Percentiles rank a stretch among this genome's conserved stretches.
phyloP scores from a whole-genome alignment of 495 filamentous ascomycete genomes.

The Penicillium cataractarum region DNA sequence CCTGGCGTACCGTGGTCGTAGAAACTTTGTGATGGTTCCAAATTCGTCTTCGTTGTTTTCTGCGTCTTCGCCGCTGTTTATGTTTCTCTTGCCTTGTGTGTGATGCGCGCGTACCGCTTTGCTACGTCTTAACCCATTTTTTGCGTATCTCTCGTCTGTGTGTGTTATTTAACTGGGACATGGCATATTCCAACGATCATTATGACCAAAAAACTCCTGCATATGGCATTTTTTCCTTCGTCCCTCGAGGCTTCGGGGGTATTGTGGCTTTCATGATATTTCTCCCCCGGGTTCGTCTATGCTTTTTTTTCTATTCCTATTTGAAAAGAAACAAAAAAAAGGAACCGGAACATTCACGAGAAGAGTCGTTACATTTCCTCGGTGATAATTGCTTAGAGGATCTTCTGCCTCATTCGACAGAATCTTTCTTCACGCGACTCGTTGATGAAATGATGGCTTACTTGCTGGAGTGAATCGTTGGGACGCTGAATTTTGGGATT shows the following conservation, averaged over 20 bases:
- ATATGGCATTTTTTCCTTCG: constrained; percentile 46
- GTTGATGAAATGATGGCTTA: neutral
- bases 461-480: neutral
- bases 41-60: constrained; percentile 17
- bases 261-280: constrained; percentile 9
- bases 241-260: constrained; percentile 3
- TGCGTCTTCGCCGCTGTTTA: constrained; percentile 17
- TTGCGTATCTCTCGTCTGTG: constrained; percentile 14
- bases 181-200: constrained; percentile 49
- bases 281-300: neutral
- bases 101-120: constrained; percentile 15
- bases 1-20: constrained; percentile 54
- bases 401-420: neutral
- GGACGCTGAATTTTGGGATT: neutral
- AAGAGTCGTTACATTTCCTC: neutral
- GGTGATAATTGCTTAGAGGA: neutral
- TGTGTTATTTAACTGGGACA: constrained; percentile 34
- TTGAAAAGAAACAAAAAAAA: neutral
- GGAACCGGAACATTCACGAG: neutral
- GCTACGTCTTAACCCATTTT: constrained; percentile 10
- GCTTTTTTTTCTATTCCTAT: constrained; percentile 3
- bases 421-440: neutral
- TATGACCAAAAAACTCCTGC: constrained; percentile 47
- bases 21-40: constrained; percentile 34
- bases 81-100: constrained; percentile 23